phyloP scores from a whole-genome alignment of 2,329 filamentous ascomycete species.

The Tolypocladium nubicola region DNA sequence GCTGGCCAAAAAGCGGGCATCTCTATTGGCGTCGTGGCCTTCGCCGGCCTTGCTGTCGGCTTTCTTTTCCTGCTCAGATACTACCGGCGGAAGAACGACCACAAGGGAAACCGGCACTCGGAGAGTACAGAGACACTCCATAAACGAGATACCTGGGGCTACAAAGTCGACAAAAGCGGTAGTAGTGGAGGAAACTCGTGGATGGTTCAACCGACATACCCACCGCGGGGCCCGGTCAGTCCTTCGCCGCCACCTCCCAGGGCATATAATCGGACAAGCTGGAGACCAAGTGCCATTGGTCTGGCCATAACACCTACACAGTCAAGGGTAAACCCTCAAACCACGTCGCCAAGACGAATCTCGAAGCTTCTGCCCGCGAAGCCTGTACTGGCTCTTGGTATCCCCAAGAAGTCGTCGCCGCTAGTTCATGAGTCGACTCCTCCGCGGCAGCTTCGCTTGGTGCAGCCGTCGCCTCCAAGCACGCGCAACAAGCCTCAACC shows the following conservation, averaged over 20 bases:
- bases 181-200: slow-evolving; percentile 14
- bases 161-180: slow-evolving; percentile 16
- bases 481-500: slow-evolving; percentile 8
- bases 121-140: not conserved
- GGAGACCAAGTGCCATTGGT: slow-evolving; percentile 29
- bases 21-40: slow-evolving; percentile 40
- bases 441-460: not conserved
- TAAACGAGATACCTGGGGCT: slow-evolving; percentile 25
- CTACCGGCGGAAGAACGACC: slow-evolving; percentile 29
- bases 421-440: not conserved
- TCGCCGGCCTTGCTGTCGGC: slow-evolving; percentile 34
- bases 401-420: not conserved
- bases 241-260: slow-evolving; percentile 8
- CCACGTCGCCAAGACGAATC: slow-evolving; percentile 18
- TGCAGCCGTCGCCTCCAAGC: slow-evolving; percentile 6
- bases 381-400: slow-evolving; percentile 26
- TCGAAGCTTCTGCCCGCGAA: slow-evolving; percentile 36
- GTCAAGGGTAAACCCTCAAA: slow-evolving; percentile 9
- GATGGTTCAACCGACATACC: slow-evolving; percentile 13
- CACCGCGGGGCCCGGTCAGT: slow-evolving; percentile 9
- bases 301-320: slow-evolving; percentile 29
- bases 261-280: slow-evolving; percentile 18
- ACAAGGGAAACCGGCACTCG: slow-evolving; percentile 10
- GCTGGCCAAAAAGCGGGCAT: slow-evolving; percentile 47
- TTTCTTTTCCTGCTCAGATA: slow-evolving; percentile 33